Base-by-base conservation (phyloP, 257 asterid species). In the Mentha longifolia region DNA sequence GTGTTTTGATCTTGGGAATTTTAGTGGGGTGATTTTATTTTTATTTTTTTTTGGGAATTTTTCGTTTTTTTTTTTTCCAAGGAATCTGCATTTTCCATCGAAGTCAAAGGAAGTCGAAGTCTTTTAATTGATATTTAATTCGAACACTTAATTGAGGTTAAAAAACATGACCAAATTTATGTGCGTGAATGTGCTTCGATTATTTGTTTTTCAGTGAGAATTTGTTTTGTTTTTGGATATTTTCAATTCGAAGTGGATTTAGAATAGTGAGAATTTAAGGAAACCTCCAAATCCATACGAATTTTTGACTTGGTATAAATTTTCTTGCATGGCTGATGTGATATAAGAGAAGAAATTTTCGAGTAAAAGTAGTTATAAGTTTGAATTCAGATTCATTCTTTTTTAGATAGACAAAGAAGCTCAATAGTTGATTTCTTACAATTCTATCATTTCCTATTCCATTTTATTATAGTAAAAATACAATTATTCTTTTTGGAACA, bases 291-390 rank as follows among this genome's bases (percentile, higher is more conserved):
- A 54, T 20, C 8, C 15, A 3, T 9, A 54, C 33, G 7, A 54
- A 20, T 33, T 54, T 54, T 54, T 20, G 33, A 54, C 39, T 54
- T 17, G 9, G 5, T 20, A 17, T 54, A 9, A 14, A 19, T 9
- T 52, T 15, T 52, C 30, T 52, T 51, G 58, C 58, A 51, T 16
- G n/a, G n/a, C n/a, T n/a, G 58, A 17, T 51, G 58, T 17, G 58
- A 51, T 51, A 22, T 2, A n/a, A n/a, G n/a, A 22, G 25, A 28
- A 28, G 22, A 12, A 17, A 17, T 20, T 2, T 5, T 5, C 8
- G 39, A 35, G 8, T 35, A 35, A 35, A 35, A 5, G 8, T 35
- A 35, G 37, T 33, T 33, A 13, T n/a, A n/a, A n/a, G n/a, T n/a
- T n/a, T n/a, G n/a, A n/a, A n/a, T n/a, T n/a, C n/a, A n/a, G n/a